Evolutionary conservation across 331 rosid species (phyloP), one percentile per base, ranked within the genome.

Genomic region (Malus hybrid): DNA sequence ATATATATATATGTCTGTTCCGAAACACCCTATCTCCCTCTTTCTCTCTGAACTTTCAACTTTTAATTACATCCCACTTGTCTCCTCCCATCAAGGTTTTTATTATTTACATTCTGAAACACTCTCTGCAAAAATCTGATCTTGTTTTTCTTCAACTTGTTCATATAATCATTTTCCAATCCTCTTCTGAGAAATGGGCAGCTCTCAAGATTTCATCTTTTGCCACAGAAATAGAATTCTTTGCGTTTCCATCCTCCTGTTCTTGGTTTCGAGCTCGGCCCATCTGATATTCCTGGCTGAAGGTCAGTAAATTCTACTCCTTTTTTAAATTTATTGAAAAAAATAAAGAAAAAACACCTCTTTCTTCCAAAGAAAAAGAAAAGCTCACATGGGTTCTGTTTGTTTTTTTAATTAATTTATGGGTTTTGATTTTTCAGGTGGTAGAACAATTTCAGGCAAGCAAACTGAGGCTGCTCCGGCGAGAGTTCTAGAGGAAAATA

Each of bases 371-470:
- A 27, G n/a, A 12, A 61, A 5, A 13, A 13, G 4, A 1, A 62
- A 32, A 64, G 24, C 46, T 36, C 16, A 60, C 10, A 60, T 15
- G 28, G 56, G 16, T 56, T 72, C 65, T n/a, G 34, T 22, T 36
- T 59, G 3, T 1, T 67, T 6, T 13, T 1, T 42, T 1, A 3
- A 11, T 10, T 48, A 19, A 27, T 13, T 72, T 66, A 55, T 74
- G 48, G 70, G 78, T 32, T 34, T 32, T 28, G 29, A 28, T 3
- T 28, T 28, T 28, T 74, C 88, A 91, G 95, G 91, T 85, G 92
- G 89, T 61, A 80, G 93, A 84, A n/a, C 81, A 32, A 81, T 91
- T 66, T 80, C 92, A 54, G 70, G 89, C 73, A 55, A 73, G 89
- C 73, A 72, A 56, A 81, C 78, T 65, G 75, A 86, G 70, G 73